Evolutionary conservation across 352 stramenopile species (phyloP), one percentile per base, ranked within the genome.

Genomic region (Chrysophaeum taylorii): DNA sequence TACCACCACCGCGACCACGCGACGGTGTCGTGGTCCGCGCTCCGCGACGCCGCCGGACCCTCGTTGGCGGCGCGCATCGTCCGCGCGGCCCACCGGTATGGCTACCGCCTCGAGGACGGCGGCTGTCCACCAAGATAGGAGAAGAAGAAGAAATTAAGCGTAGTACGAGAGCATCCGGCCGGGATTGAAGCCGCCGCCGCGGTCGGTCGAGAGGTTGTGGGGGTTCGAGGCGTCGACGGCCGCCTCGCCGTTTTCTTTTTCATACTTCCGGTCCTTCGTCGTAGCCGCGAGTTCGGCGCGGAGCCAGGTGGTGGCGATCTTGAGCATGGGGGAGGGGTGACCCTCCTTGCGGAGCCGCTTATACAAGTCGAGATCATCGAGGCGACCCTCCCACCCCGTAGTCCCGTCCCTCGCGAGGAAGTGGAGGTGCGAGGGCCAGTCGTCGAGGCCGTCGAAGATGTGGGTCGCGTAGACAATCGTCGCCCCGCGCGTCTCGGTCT

Each of bases 401-500:
- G 67, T 74, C 15, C 84, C 85, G 48, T 78, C 48, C 68, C 83
- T 80, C 35, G 76, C 90, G 33, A 98, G 79, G 77, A 96, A 98
- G 43, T 94, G 84, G 35, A 97, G 81, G 80, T 98, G 87, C 0
- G 92, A 88, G 14, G 89, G 91, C 93, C 92, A 98, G 23, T 94
- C 83, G 74, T 98, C 94, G 14, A 66, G 88, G 52, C 92, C 92
- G 78, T 98, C 94, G 79, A 98, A 98, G 69, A 98, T 98, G 81
- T 98, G 94, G 18, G 94, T 94, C 5, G 88, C 88, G 76, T 90
- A 90, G 7, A 91, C 68, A 63, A 91, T 85, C 5, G 85, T 90
- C 12, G 81, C 80, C n/a, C 80, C 79, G 21, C 83, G 75, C 68
- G 83, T 74, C 25, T 88, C 80, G 36, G 75, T 85, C 75, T 94